Conservation (phyloP, 2,329 filamentous ascomycete genomes). For the Aulographum hederae region DNA sequence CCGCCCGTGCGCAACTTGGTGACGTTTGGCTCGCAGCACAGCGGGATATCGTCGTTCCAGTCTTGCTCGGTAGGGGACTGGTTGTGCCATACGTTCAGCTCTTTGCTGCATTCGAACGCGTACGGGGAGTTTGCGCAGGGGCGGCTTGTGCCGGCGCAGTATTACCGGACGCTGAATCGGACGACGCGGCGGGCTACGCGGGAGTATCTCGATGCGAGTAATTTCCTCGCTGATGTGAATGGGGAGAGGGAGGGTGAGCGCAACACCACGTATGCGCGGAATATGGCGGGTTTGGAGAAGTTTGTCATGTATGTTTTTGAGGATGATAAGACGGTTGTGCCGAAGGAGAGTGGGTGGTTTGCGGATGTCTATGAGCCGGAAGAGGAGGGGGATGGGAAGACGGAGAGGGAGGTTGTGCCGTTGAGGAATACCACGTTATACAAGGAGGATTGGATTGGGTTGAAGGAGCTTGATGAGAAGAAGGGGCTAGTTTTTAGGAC, state of each 20-base stretch:
- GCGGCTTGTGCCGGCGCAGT: constrained; percentile 79
- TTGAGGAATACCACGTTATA: constrained; percentile 58
- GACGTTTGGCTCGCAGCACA: constrained; percentile 83
- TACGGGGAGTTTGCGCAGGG: constrained; percentile 66
- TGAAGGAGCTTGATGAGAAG: constrained; percentile 61
- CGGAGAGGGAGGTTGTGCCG: constrained; percentile 39
- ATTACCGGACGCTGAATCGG: constrained; percentile 55
- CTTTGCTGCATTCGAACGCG: constrained; percentile 58
- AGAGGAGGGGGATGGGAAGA: too few relatives aligned
- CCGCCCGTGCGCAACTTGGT: constrained; percentile 62
- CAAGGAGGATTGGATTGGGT: constrained; percentile 81
- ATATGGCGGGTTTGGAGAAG: constrained; percentile 50
- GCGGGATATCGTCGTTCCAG: constrained; percentile 74
- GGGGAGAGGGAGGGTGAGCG: constrained; percentile 59
- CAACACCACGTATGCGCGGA: constrained; percentile 54
- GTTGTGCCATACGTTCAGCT: constrained; percentile 65
- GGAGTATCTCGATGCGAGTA: constrained; percentile 60
- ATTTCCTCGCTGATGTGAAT: constrained; percentile 90
- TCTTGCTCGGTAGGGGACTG: constrained; percentile 54
- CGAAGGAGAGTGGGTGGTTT: constrained; percentile 86
- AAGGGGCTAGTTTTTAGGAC: constrained; percentile 60
- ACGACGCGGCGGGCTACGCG: constrained; percentile 35
- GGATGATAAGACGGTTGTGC: constrained; percentile 69
- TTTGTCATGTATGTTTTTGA: constrained; percentile 85
- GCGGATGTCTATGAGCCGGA: too few relatives aligned